These are phyloP conservation scores for Termitomyces eurrhizus DNA, from an alignment of 768 basidiomycete genomes.

Conservation along the genomic window DNA sequence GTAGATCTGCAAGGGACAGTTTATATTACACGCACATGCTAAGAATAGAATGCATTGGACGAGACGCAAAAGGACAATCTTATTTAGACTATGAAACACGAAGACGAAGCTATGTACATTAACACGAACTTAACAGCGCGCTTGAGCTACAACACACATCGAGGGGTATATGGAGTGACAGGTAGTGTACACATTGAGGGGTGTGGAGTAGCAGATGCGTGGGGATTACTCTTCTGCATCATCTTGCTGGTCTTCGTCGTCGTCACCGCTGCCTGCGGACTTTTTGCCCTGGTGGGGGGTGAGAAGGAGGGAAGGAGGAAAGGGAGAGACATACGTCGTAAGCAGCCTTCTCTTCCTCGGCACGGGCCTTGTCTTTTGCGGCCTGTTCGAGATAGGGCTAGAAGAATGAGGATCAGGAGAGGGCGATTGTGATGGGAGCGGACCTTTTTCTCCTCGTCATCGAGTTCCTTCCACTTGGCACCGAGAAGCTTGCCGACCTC, in stretches of 20 bases:
- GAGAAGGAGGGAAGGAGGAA: not conserved
- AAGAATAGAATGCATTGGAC: too few relatives aligned
- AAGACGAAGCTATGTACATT: not conserved
- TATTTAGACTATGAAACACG: constrained; percentile 1
- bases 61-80: not conserved
- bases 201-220: constrained; percentile 1
- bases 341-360: constrained; percentile 71
- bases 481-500: constrained; percentile 95
- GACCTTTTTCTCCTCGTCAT: constrained; percentile 89
- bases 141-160: constrained; percentile 6
- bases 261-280: constrained; percentile 25
- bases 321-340: constrained; percentile 35
- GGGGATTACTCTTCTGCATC: constrained; percentile 26
- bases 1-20: too few relatives aligned
- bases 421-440: constrained; percentile 8
- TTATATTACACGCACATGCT: too few relatives aligned
- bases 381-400: constrained; percentile 91
- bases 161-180: constrained; percentile 1
- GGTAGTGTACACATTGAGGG: constrained; percentile 7
- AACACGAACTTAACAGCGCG: constrained; percentile 5
- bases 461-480: constrained; percentile 95
- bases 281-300: constrained; percentile 20
- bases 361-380: constrained; percentile 80
- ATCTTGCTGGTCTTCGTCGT: constrained; percentile 25
- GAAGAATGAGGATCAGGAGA: not conserved